Base-by-base conservation (phyloP, 768 basidiomycete species). In the Amanita rubescens region DNA sequence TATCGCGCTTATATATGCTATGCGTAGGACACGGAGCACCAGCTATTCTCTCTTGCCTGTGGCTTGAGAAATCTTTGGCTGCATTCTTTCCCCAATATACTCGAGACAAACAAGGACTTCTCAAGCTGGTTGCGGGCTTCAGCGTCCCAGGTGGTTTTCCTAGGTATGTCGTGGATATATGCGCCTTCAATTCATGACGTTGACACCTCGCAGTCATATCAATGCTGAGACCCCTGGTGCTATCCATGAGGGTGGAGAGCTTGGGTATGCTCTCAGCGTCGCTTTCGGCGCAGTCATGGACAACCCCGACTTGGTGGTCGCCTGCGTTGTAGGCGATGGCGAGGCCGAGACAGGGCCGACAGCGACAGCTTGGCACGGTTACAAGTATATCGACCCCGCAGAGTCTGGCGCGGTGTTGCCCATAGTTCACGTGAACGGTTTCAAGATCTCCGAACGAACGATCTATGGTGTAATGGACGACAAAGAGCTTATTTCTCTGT, bases 341-440 rank as follows among this genome's bases (percentile, higher is more conserved):
- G 92, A 94, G 69, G 83, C 85, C 3, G 87, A 90, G 66, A 84
- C 84, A 3, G 87, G 87, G 3, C 87, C 87, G 0, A 89, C 88
- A 34, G 86, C 87, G 5, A 73, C 81, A 14, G 85, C 86, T 17
- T 94, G 90, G 88, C 90, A 92, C 61, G 85, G 78, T 5, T 85
- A 75, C 80, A 94, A 96, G 73, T 96, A 86, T 64, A 81, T 94
- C 60, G 91, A 96, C 63, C 92, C 93, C 20, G 80, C 79, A 14
- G 92, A 94, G 68, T 87, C 85, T 2, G 92, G 93, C 17, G 91
- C 93, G 0, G 90, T 94, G 17, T 71, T 96, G n/a, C 93, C 92
- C 22, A 90, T 94, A 57, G 73, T 96, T 1, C 89, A 93, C 62
- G 79, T 87, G 57, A 93, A 93, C 58, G 86, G 88, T 14, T 91